A percentile compares a stretch with the other conserved stretches of the same genome.
Evolutionary conservation across 768 basidiomycete species (phyloP).

Genomic region (Podaxis sp.): DNA sequence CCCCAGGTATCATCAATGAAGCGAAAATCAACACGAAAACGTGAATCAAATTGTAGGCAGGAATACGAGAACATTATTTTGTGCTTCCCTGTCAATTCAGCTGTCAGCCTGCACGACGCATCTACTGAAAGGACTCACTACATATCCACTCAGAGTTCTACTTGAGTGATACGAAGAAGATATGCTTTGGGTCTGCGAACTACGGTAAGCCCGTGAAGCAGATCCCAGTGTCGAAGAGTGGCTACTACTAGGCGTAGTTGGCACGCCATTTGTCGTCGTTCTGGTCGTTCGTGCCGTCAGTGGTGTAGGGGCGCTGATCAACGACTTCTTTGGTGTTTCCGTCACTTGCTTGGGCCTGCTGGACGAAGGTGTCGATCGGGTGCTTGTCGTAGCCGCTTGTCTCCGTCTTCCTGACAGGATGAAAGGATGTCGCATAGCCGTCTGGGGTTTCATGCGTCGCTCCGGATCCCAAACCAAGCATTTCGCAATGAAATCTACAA

Average conservation of each 20-base stretch:
- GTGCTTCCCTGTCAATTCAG: slow-evolving; percentile 35
- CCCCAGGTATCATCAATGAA: slow-evolving; percentile 18
- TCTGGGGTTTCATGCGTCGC: slow-evolving; percentile 88
- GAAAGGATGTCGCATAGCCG: slow-evolving; percentile 90
- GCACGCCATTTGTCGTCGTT: slow-evolving; percentile 48
- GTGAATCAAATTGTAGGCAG: slow-evolving; percentile 17
- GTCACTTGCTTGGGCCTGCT: slow-evolving; percentile 52
- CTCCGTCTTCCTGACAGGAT: slow-evolving; percentile 63
- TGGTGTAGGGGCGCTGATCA: slow-evolving; percentile 87
- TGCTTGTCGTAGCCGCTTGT: slow-evolving; percentile 39
- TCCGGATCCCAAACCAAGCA: slow-evolving; percentile 99
- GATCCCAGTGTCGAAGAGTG: slow-evolving; percentile 59
- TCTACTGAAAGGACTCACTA: slow-evolving; percentile 45
- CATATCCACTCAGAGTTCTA: slow-evolving; percentile 69
- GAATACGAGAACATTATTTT: slow-evolving; percentile 32
- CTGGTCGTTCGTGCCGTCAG: slow-evolving; percentile 76
- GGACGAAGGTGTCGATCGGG: slow-evolving; percentile 59
- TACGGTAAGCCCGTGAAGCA: slow-evolving; percentile 65
- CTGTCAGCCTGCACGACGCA: slow-evolving; percentile 14
- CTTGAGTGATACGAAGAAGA: slow-evolving; percentile 76
- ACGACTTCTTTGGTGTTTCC: slow-evolving; percentile 85
- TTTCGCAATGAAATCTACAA: slow-evolving; percentile 95
- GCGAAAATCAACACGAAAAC: slow-evolving; percentile 10
- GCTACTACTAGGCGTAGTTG: slow-evolving; percentile 59
- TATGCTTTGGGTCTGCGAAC: slow-evolving; percentile 68